Conservation (phyloP, 345 rosid genomes). For the Iberis pinnata region DNA sequence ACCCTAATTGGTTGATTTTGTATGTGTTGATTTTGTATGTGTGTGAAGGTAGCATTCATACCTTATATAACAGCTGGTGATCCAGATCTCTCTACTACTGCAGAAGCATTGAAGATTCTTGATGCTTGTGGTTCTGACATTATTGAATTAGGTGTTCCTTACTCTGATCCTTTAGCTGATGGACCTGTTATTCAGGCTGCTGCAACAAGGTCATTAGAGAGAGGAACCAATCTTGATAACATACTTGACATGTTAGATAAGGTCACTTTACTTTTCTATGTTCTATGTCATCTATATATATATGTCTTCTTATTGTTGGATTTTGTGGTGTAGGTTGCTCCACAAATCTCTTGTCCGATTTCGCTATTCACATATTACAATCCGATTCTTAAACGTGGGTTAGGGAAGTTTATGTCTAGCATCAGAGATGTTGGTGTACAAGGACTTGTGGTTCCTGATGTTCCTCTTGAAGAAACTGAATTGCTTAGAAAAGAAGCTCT, state of each 20-base stretch:
- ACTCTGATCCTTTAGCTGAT: slow-evolving; percentile 94
- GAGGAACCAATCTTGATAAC: slow-evolving; percentile 58
- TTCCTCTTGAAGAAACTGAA: slow-evolving; percentile 92
- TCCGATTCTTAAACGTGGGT: slow-evolving; percentile 76
- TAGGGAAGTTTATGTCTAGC: slow-evolving; percentile 66
- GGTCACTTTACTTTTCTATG: slow-evolving; percentile 36
- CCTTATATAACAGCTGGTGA: slow-evolving; percentile 96
- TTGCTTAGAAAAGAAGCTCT: slow-evolving; percentile 65
- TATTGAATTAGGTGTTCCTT: slow-evolving; percentile 78
- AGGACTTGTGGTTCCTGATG: slow-evolving; percentile 95
- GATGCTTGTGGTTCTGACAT: slow-evolving; percentile 78
- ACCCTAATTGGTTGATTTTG: no score
- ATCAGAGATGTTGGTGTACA: slow-evolving; percentile 63
- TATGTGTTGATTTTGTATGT: background rate
- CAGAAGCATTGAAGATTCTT: slow-evolving; percentile 73
- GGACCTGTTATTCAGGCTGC: slow-evolving; percentile 99
- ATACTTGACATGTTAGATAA: slow-evolving; percentile 72
- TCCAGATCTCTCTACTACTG: slow-evolving; percentile 91
- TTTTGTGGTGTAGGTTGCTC: slow-evolving; percentile 61
- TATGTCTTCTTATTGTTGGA: slow-evolving; percentile 5
- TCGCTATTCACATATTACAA: slow-evolving; percentile 81
- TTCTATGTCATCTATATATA: no score
- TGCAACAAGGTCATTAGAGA: slow-evolving; percentile 68
- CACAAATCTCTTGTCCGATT: slow-evolving; percentile 67
- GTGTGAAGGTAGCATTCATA: slow-evolving; percentile 69